Percentiles rank a stretch among this genome's conserved stretches.
phyloP scores from a whole-genome alignment of 2,329 filamentous ascomycete species.

The Aspergillus novoparasiticus region DNA sequence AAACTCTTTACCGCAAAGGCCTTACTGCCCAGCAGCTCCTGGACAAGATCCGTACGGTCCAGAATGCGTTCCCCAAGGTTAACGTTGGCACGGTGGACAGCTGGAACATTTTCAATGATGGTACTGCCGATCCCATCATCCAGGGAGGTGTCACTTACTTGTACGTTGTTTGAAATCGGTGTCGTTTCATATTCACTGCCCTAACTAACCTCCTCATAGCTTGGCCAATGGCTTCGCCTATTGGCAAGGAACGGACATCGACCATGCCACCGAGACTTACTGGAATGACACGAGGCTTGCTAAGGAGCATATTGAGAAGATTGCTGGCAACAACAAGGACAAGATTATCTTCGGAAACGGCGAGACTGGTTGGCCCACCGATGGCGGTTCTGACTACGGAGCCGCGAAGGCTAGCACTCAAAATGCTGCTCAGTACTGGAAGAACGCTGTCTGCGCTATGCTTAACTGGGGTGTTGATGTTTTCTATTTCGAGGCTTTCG shows the following conservation, averaged over 20 bases:
- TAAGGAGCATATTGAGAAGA: constrained; percentile 62
- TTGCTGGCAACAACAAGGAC: constrained; percentile 55
- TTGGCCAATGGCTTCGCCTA: constrained; percentile 72
- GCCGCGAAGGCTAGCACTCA: constrained; percentile 61
- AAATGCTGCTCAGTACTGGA: constrained; percentile 64
- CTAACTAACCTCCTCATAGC: constrained; percentile 27
- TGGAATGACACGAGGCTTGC: constrained; percentile 69
- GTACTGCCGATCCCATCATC: constrained; percentile 67
- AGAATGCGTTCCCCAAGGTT: constrained; percentile 56
- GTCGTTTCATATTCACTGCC: neutral
- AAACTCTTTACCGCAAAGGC: constrained; percentile 70
- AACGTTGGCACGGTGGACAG: constrained; percentile 70
- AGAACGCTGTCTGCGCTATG: constrained; percentile 64
- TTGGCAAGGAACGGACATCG: constrained; percentile 66
- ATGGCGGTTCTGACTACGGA: constrained; percentile 63
- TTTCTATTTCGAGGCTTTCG: constrained; percentile 75
- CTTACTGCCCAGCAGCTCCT: constrained; percentile 64
- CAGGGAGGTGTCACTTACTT: constrained; percentile 62
- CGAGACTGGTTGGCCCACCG: constrained; percentile 69
- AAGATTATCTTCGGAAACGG: constrained; percentile 69
- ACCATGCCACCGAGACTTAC: constrained; percentile 63
- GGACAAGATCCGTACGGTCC: constrained; percentile 63
- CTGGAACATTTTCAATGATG: constrained; percentile 73
- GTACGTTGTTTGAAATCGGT: constrained; percentile 33
- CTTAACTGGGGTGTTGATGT: constrained; percentile 68